Conservation (phyloP, 495 filamentous ascomycete species). For the Daldinia bambusicola region DNA sequence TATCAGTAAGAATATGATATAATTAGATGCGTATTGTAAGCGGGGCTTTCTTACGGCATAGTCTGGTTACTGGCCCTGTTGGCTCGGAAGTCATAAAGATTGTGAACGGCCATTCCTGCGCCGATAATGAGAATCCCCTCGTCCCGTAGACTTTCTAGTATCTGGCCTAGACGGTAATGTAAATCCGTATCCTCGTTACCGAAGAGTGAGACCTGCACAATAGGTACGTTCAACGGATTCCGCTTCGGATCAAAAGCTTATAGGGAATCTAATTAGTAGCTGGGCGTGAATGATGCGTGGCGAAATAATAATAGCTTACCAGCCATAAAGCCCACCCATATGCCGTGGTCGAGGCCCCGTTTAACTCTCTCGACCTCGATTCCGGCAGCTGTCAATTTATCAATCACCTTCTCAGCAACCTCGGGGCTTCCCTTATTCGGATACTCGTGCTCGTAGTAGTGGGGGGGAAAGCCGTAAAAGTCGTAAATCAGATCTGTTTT, state of each 20-base stretch:
- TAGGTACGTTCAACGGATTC: neutral
- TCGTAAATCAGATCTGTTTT: neutral
- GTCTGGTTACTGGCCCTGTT: neutral
- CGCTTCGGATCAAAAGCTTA: neutral
- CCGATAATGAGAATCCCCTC: neutral
- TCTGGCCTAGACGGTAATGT: neutral
- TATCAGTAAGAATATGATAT: neutral
- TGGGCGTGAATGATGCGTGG: neutral
- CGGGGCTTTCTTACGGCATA: neutral
- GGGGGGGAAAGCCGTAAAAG: neutral
- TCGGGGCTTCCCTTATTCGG: neutral
- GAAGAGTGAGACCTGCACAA: neutral
- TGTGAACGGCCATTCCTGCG: neutral
- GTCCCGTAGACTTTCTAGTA: neutral
- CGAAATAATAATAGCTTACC: neutral
- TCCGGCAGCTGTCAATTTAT: neutral
- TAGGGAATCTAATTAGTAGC: neutral
- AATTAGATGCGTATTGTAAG: neutral
- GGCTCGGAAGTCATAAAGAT: neutral
- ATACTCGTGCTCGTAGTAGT: neutral
- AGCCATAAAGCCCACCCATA: neutral
- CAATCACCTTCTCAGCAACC: neutral
- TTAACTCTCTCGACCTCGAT: neutral
- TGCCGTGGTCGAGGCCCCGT: neutral
- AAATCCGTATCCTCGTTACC: neutral